Base-by-base conservation (phyloP, 352 stramenopile species). In the Globisporangium splendens region DNA sequence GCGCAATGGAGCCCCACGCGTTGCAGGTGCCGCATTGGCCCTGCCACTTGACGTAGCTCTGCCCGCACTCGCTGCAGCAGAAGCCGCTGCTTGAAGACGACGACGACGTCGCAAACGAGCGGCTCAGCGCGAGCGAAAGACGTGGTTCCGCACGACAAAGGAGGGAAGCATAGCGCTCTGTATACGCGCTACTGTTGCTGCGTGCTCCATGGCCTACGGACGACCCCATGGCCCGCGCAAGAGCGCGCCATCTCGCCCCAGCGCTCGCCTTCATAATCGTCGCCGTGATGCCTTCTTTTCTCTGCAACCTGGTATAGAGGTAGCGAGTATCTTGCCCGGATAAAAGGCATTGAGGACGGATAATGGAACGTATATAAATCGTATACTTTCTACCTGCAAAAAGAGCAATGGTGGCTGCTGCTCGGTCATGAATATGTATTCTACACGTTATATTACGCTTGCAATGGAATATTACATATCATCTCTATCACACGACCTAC, bases 1-100 rank as follows among this genome's bases (percentile, higher is more conserved):
- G 64, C 54, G 83, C 78, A 21, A 99, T 73, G 12, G 83, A 86
- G 51, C 97, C 95, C 93, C 94, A 99, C 39, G 92, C 65, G 15
- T 76, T 71, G 71, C 96, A 99, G 4, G 79, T 78, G 28, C 76
- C 78, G 73, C 86, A 96, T 63, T 94, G 83, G 20, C 86, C 86
- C 63, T 91, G 84, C 86, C 86, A 96, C 65, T 94, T 96, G 59
- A 69, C 66, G 63, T 86, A 90, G 20, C 56, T 59, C 39, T 90
- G 79, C 17, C 83, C 80, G 50, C 86, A 96, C 18, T 65, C 65
- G 18, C 58, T 48, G 46, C 82, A 91, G 41, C 59, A 69, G 46
- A 86, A 91, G 22, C 68, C 50, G 12, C 62, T 53, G 28, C 28
- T 35, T 8, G 28, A 35, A 35, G 28, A 35, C 28, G 28, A n/a